Percentiles rank a stretch among this genome's conserved stretches.
Evolutionary conservation across 345 rosid genomes (phyloP).

Genomic region (Cardamine chenopodiifolia): DNA sequence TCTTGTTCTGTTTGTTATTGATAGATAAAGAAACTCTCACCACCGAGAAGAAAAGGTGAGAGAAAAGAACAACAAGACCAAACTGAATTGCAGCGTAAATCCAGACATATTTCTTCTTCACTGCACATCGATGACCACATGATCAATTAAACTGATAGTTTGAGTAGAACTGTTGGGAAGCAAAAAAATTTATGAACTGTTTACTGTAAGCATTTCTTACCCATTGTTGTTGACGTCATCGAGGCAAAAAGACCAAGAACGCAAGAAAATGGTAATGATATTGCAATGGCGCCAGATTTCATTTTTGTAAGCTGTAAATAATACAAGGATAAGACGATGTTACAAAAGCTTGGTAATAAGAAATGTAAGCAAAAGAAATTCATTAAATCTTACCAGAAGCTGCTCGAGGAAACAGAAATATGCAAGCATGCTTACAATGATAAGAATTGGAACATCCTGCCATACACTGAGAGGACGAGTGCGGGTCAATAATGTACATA

Average conservation of each 20-base stretch:
- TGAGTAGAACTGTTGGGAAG: background rate
- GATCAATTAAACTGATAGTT: constrained; percentile 9
- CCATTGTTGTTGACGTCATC: constrained; percentile 92
- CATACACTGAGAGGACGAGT: constrained; percentile 62
- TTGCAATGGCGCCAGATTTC: constrained; percentile 86
- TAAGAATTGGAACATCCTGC: constrained; percentile 95
- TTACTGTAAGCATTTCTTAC: constrained; percentile 42
- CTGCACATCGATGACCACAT: constrained; percentile 46
- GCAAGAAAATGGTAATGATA: constrained; percentile 95
- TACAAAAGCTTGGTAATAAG: constrained; percentile 17
- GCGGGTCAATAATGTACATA: background rate
- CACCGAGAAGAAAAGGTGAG: constrained; percentile 73
- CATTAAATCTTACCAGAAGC: constrained; percentile 67
- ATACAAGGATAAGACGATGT: constrained; percentile 18
- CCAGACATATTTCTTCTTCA: constrained; percentile 68
- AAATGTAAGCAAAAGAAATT: constrained; percentile 8
- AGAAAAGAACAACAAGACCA: constrained; percentile 65
- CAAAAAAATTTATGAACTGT: background rate
- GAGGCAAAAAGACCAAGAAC: constrained; percentile 92
- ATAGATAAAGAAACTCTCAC: constrained; percentile 48
- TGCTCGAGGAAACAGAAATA: constrained; percentile 97
- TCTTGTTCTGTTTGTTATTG: constrained; percentile 14
- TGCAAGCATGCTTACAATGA: constrained; percentile 96
- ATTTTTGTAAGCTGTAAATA: constrained; percentile 61
- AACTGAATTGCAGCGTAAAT: constrained; percentile 73